Base-by-base conservation (phyloP, 179 eudicot species). In the Beta corolliflora region DNA sequence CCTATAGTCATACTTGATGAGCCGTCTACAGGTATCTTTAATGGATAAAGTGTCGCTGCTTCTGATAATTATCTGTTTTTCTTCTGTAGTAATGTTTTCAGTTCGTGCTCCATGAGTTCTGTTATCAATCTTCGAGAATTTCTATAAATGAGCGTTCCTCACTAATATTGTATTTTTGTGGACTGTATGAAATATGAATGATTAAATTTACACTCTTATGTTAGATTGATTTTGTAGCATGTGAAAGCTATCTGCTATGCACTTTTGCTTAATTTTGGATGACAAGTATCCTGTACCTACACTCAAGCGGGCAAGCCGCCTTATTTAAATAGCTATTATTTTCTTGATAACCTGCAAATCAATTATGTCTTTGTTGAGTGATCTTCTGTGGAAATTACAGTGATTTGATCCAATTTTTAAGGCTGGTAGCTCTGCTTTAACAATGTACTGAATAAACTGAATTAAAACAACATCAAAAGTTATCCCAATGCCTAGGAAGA, bases 1-100 rank as follows among this genome's bases (percentile, higher is more conserved):
- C 92, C 99, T 16, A 91, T 96, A 81, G 98, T 96, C 83, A 90
- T 96, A 77, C 97, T 96, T 79, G 99, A 96, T 83, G 99, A 96
- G 84, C 99, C 99, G 79, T 96, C 99, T 14, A 96, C 98, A 79
- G 98, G 98, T 95, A 82, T 41, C 63, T 79, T 59, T 15, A 67
- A 52, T 65, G 66, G 83, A 61, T 23, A 72, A 18, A 21, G 78
- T 16, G 45, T 36, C 76, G 4, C 16, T 67, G 56, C 29, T 45
- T 36, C 72, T 48, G 7, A n/a, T 71, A 13, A 16, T 31, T 46
- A n/a, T 70, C 36, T 71, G 9, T n/a, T 45, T 46, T 36, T 36
- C 41, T 36, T 18, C 29, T 23, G 7, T 25, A 1, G n/a, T 29
- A 19, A 80, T 29, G 36, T 58, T 61, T 72, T 79, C 19, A 29